These are phyloP conservation scores for Dillenia suffruticosa DNA, from an alignment of 164 flowering plant genomes.

Conservation along the genomic window DNA sequence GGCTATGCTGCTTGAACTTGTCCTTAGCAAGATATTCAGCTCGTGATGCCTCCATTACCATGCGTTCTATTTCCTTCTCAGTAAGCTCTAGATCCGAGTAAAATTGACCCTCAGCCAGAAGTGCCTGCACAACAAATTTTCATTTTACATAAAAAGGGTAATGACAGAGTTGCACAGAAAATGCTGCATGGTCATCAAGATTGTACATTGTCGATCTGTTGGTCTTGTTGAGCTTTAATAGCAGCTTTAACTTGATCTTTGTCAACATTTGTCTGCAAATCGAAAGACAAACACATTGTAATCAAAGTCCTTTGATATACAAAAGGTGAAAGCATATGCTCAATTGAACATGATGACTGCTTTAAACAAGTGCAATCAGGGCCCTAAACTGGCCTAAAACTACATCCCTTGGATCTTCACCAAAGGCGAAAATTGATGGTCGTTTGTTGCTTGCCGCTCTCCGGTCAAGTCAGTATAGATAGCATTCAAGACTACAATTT, in stretches of 20 bases:
- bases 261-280: constrained; percentile 63
- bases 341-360: too few species aligned
- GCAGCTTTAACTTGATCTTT: constrained; percentile 97
- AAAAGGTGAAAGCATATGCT: too few species aligned
- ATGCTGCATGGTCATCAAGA: background rate
- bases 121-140: constrained; percentile 54
- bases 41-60: constrained; percentile 98
- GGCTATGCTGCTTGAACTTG: constrained; percentile 56
- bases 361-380: too few species aligned
- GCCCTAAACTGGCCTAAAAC: too few species aligned
- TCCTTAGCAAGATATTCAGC: constrained; percentile 78
- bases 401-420: too few species aligned
- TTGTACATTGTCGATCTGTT: constrained; percentile 85
- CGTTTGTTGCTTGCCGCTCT: too few species aligned
- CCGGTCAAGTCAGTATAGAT: too few species aligned
- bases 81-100: constrained; percentile 98
- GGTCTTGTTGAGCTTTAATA: constrained; percentile 96
- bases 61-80: constrained; percentile 96
- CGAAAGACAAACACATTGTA: background rate
- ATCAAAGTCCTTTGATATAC: too few species aligned
- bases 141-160: background rate
- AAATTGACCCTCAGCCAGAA: constrained; percentile 89
- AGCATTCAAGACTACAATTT: too few species aligned
- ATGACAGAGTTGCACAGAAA: background rate
- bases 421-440: too few species aligned